phyloP scores from a whole-genome alignment of 2,329 filamentous ascomycete species.

The Microcyclospora pomicola region DNA sequence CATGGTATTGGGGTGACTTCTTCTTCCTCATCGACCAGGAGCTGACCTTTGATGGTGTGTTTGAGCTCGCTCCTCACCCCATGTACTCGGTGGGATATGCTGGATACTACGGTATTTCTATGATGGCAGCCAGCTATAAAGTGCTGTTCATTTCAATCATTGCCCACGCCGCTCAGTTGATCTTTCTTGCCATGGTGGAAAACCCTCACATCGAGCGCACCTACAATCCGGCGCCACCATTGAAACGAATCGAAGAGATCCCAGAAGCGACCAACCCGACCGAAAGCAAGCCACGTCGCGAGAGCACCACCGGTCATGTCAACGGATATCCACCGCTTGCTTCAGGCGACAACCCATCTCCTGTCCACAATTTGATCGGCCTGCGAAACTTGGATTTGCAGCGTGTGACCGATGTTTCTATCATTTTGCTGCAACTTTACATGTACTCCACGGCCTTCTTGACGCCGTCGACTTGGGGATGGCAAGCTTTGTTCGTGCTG shows the following conservation, averaged over 20 bases:
- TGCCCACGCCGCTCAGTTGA: slow-evolving; percentile 87
- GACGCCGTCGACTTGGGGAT: slow-evolving; percentile 62
- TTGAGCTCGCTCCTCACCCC: slow-evolving; percentile 95
- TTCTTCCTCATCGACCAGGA: slow-evolving; percentile 98
- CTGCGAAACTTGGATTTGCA: slow-evolving; percentile 75
- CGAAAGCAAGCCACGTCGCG: slow-evolving; percentile 26
- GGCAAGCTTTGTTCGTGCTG: slow-evolving; percentile 64
- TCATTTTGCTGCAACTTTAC: slow-evolving; percentile 63
- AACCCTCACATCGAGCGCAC: slow-evolving; percentile 97
- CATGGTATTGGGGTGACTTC: slow-evolving; percentile 99
- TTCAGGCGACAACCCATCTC: slow-evolving; percentile 41
- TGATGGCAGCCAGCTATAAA: slow-evolving; percentile 96
- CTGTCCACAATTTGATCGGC: slow-evolving; percentile 74
- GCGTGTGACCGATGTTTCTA: slow-evolving; percentile 70
- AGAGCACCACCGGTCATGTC: slow-evolving; percentile 25
- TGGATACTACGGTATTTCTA: slow-evolving; percentile 94
- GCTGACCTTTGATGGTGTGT: slow-evolving; percentile 94
- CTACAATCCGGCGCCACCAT: slow-evolving; percentile 76
- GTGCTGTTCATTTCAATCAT: slow-evolving; percentile 94
- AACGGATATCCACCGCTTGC: slow-evolving; percentile 26
- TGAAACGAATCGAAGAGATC: slow-evolving; percentile 21
- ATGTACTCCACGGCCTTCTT: slow-evolving; percentile 58
- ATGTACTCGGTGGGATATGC: slow-evolving; percentile 99
- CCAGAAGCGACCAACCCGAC: slow-evolving; percentile 24
- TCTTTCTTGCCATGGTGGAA: slow-evolving; percentile 81